Evolutionary conservation across 257 asterid genomes (phyloP).

Genomic region (Rubia yunnanensis): DNA sequence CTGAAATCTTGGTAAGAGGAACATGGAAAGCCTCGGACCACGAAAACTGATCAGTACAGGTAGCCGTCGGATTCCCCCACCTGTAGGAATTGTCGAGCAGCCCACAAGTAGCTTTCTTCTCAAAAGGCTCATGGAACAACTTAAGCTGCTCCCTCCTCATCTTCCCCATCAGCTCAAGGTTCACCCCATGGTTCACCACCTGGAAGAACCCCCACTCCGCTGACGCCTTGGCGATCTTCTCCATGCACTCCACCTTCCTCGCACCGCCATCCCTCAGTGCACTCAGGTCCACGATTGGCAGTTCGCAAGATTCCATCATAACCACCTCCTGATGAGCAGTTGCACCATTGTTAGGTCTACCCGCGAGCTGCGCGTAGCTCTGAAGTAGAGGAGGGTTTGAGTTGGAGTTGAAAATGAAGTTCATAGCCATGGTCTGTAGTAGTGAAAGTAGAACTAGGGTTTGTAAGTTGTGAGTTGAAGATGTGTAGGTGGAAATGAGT

Average conservation of each 20-base stretch:
- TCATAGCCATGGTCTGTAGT: not conserved
- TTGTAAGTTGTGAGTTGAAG: not conserved
- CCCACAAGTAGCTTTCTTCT: conserved; percentile 37
- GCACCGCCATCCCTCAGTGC: conserved; percentile 17
- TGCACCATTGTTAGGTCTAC: no score
- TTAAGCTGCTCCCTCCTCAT: conserved; percentile 47
- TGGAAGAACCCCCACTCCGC: conserved; percentile 75
- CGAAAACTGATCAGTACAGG: conserved; percentile 41
- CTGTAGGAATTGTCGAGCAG: conserved; percentile 51
- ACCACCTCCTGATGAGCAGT: not conserved
- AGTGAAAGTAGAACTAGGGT: not conserved
- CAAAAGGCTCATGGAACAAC: conserved; percentile 40
- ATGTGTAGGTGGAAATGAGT: not conserved
- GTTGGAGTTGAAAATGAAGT: conserved; percentile 4
- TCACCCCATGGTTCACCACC: conserved; percentile 58
- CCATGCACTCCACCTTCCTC: conserved; percentile 21
- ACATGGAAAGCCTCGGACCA: conserved; percentile 78
- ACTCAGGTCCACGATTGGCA: conserved; percentile 38
- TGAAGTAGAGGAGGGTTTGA: conserved; percentile 26
- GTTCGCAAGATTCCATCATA: conserved; percentile 14
- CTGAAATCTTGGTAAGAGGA: conserved; percentile 44
- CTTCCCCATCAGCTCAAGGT: conserved; percentile 19
- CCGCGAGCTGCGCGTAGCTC: conserved; percentile 8
- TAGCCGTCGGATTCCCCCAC: conserved; percentile 58
- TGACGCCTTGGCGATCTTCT: conserved; percentile 36